Conservation (phyloP, 345 rosid species). For the Gossypium bickii region DNA sequence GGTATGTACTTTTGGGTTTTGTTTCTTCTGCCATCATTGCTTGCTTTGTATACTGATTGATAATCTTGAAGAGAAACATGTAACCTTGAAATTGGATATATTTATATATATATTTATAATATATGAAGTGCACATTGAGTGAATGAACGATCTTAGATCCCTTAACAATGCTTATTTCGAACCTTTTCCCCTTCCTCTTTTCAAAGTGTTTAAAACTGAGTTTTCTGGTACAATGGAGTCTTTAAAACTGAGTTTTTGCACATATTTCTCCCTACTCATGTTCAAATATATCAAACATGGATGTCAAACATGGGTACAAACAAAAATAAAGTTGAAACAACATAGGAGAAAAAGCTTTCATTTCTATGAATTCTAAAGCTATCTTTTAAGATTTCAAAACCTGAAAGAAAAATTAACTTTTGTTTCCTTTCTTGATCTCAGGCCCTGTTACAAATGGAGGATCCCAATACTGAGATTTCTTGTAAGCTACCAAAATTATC, state of each 20-base stretch:
- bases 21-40: not conserved
- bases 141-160: not conserved
- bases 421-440: constrained; percentile 25
- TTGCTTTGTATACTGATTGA: not conserved
- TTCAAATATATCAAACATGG: not conserved
- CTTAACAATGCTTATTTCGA: not conserved
- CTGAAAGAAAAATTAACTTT: not conserved
- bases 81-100: not conserved
- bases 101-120: not conserved
- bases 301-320: not conserved
- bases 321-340: not conserved
- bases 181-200: not conserved
- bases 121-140: not conserved
- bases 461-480: constrained; percentile 18
- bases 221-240: not conserved
- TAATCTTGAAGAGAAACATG: not conserved
- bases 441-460: constrained; percentile 36
- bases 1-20: constrained; percentile 33
- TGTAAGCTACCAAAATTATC: not conserved
- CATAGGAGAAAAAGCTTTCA: not conserved
- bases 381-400: not conserved
- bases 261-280: not conserved
- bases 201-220: not conserved
- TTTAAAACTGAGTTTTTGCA: not conserved
- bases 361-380: not conserved